Base-by-base conservation (phyloP, 2,329 filamentous ascomycete genomes). In the Curvularia verruculosa region DNA sequence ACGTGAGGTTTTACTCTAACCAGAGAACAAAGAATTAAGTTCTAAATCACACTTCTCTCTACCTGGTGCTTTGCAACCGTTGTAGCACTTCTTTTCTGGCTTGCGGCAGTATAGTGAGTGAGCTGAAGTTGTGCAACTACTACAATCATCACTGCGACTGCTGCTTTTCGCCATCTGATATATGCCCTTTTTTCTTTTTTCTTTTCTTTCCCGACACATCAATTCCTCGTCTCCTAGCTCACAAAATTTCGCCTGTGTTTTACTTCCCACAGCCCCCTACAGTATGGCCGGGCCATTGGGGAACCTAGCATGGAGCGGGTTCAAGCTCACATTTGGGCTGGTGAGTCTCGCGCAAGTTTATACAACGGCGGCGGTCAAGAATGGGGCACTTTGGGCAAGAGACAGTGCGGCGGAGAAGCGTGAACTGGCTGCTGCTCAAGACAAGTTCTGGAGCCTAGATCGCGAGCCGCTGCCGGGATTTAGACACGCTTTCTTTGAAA, bases 361-460 rank as follows among this genome's bases (percentile, higher is more conserved):
- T 41, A 52, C 56, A 1, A 56, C 61, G 15, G 69, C 73, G 15
- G 56, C 65, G 3, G 18, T 72, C 37, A 61, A 66, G 18, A 70
- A 75, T 45, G 67, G 68, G 9, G 61, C 65, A 6, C 64, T 77
- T 19, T 68, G 66, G 56, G 68, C 68, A 13, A 62, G 56, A 28
- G 64, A 70, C 24, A 69, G 53, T 15, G 59, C 64, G 8, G 65
- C 70, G 28, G 71, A 73, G 60, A 71, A 71, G 46, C 45, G 36
- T 19, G 55, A 54, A 36, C 39, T 58, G 51, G 9, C 36, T 47
- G 28, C 44, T 85, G 84, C 82, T 51, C 80, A 80, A 61, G 74
- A 83, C 58, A 76, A 77, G 37, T 77, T 85, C 62, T 87, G 84
- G 84, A 80, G 82, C 58, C 75, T 86, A 8, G 79, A 79, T 12